Conservation (phyloP, 2,329 filamentous ascomycete genomes). For the Aspergillus versicolor region DNA sequence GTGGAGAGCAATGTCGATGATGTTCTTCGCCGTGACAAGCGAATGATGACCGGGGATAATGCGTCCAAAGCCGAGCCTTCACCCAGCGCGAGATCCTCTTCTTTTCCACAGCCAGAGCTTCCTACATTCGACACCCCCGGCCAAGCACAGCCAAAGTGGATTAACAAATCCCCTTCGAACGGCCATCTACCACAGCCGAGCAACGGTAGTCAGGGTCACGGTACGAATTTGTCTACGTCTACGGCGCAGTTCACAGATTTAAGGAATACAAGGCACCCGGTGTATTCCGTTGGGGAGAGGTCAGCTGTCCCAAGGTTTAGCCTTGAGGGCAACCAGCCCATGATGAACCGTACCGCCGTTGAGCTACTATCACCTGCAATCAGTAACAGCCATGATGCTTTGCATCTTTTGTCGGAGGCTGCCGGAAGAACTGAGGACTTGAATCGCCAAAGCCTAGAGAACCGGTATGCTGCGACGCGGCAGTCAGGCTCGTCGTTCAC, state of each 20-base stretch:
- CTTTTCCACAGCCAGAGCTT: constrained; percentile 26
- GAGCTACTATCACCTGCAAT: constrained; percentile 66
- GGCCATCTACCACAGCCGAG: constrained; percentile 20
- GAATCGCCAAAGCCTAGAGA: constrained; percentile 50
- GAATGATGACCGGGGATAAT: constrained; percentile 55
- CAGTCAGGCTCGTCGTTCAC: constrained; percentile 42
- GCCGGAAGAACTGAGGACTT: constrained; percentile 55
- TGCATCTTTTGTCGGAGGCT: constrained; percentile 88
- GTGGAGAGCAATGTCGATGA: constrained; percentile 44
- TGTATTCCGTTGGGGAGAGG: constrained; percentile 27
- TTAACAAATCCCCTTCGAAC: constrained; percentile 26
- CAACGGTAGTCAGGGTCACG: constrained; percentile 26
- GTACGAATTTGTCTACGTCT: constrained; percentile 26
- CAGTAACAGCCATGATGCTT: constrained; percentile 87
- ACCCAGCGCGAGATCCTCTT: constrained; percentile 22
- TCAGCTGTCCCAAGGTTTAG: constrained; percentile 24
- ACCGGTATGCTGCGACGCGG: constrained; percentile 40
- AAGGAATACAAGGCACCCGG: constrained; percentile 25
- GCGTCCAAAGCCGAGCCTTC: constrained; percentile 25
- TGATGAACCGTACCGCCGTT: constrained; percentile 60
- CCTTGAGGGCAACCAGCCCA: constrained; percentile 55
- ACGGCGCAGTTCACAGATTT: constrained; percentile 29
- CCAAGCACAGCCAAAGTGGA: constrained; percentile 26
- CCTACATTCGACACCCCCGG: constrained; percentile 4
- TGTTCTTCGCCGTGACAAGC: constrained; percentile 44